phyloP scores from a whole-genome alignment of 176 grass and related monocot genomes.

The Carex littledalei region DNA sequence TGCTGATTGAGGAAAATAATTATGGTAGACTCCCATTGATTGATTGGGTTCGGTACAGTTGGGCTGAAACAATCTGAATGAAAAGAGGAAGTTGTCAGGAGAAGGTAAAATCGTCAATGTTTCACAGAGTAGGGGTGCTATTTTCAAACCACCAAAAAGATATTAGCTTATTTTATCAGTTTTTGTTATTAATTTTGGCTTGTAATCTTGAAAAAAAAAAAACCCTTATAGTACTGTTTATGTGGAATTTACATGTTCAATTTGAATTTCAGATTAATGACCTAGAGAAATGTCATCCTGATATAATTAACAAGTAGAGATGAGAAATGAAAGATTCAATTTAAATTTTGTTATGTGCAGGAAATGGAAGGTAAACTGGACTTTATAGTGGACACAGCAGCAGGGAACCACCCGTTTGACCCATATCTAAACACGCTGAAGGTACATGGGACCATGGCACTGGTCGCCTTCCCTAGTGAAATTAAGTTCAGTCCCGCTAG shows the following conservation, averaged over 20 bases:
- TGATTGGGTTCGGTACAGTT: background rate
- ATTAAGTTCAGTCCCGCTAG: slow-evolving; percentile 49
- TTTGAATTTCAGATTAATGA: background rate
- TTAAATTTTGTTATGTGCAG: slow-evolving; percentile 35
- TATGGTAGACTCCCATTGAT: background rate
- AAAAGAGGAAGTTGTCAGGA: background rate
- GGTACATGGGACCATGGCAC: slow-evolving; percentile 49
- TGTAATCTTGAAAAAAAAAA: background rate
- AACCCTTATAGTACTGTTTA: background rate
- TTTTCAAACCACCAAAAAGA: background rate
- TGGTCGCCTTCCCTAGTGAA: slow-evolving; percentile 60
- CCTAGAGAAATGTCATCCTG: background rate
- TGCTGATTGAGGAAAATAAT: background rate
- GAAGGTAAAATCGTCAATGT: background rate
- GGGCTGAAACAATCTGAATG: background rate
- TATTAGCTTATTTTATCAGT: background rate
- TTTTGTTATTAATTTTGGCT: background rate
- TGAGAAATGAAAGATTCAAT: background rate
- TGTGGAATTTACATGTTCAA: background rate
- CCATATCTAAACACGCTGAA: slow-evolving; percentile 67
- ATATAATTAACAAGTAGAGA: background rate
- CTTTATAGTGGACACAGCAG: slow-evolving; percentile 69
- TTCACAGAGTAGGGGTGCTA: background rate
- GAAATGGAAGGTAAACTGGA: slow-evolving; percentile 50
- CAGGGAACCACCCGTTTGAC: slow-evolving; percentile 79